phyloP scores from a whole-genome alignment of 179 eudicot genomes.

The Pouteria campechiana region DNA sequence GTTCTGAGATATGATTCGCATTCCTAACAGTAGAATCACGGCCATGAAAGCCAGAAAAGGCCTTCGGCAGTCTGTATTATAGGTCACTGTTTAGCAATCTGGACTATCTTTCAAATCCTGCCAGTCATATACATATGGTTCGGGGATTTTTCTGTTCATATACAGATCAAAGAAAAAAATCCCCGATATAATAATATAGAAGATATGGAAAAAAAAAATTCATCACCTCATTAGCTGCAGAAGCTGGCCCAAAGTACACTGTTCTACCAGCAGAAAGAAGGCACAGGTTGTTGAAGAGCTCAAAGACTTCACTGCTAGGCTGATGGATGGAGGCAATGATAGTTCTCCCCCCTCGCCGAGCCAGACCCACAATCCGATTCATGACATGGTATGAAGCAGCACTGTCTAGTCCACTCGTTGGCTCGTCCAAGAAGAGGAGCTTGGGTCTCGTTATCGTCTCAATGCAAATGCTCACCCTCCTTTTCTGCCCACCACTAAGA shows the following conservation, averaged over 20 bases:
- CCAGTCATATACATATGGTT: too few species aligned
- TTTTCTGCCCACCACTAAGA: slow-evolving; percentile 52
- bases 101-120: not conserved
- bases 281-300: slow-evolving; percentile 12
- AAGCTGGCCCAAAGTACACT: slow-evolving; percentile 10
- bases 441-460: slow-evolving; percentile 36
- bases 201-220: not conserved
- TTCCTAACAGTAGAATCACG: too few species aligned
- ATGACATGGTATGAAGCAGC: slow-evolving; percentile 55
- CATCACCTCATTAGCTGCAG: slow-evolving; percentile 9
- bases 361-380: slow-evolving; percentile 18
- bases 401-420: slow-evolving; percentile 55
- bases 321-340: slow-evolving; percentile 22
- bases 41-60: too few species aligned
- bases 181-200: too few species aligned
- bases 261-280: slow-evolving; percentile 13
- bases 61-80: too few species aligned
- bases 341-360: slow-evolving; percentile 6
- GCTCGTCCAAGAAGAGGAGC: slow-evolving; percentile 55
- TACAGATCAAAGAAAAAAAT: too few species aligned
- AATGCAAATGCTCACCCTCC: slow-evolving; percentile 52
- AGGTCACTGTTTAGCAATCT: not conserved
- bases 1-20: too few species aligned
- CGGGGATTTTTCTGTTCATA: too few species aligned
- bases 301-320: slow-evolving; percentile 19